phyloP scores from a whole-genome alignment of 2,329 filamentous ascomycete genomes.

The Fusarium incarnatum region DNA sequence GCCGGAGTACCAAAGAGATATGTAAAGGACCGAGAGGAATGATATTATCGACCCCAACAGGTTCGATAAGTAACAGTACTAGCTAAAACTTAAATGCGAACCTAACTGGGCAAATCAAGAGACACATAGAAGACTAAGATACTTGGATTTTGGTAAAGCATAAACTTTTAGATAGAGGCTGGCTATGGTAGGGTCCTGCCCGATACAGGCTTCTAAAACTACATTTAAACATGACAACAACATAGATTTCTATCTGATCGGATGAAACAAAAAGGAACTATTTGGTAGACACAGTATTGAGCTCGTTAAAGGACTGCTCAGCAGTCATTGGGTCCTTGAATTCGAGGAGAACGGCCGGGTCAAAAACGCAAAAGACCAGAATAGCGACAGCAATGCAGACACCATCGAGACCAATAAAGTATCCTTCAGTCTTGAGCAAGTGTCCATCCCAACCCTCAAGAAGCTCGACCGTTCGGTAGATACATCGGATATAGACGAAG shows the following conservation, averaged over 20 bases:
- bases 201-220: too few species aligned
- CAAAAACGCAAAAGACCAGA: slow-evolving; percentile 47
- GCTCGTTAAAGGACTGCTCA: slow-evolving; percentile 13
- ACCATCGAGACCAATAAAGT: slow-evolving; percentile 62
- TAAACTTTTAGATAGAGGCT: background rate
- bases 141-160: background rate
- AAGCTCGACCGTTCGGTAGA: slow-evolving; percentile 64
- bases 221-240: background rate
- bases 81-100: too few species aligned
- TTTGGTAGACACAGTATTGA: slow-evolving; percentile 9
- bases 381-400: slow-evolving; percentile 61
- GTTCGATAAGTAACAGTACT: too few species aligned
- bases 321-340: background rate
- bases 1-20: too few species aligned
- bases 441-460: slow-evolving; percentile 62
- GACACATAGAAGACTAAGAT: fast-evolving
- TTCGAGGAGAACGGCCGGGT: slow-evolving; percentile 49
- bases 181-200: too few species aligned
- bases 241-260: background rate
- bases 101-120: too few species aligned
- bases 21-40: too few species aligned
- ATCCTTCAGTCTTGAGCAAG: slow-evolving; percentile 62
- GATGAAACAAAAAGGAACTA: background rate
- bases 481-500: slow-evolving; percentile 60
- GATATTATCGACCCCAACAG: too few species aligned